Evolutionary conservation across 495 filamentous ascomycete genomes (phyloP).

Genomic region (Schizothecium vesticola): DNA sequence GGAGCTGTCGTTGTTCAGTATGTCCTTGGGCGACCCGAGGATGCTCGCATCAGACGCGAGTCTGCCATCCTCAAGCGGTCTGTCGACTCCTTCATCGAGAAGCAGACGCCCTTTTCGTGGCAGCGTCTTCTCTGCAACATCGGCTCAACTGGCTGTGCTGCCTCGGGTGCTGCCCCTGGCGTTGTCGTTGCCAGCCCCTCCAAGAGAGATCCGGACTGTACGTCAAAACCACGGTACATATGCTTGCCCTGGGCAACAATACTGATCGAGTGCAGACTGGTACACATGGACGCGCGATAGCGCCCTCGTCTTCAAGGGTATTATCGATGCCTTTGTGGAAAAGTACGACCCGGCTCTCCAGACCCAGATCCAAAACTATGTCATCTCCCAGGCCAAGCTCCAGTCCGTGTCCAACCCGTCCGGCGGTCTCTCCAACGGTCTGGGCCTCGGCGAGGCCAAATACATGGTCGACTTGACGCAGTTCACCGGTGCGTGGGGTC

Average conservation of each 20-base stretch:
- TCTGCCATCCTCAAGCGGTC: slow-evolving; percentile 38
- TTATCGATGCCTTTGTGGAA: slow-evolving; percentile 55
- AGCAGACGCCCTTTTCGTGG: slow-evolving; percentile 48
- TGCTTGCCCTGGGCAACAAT: background rate
- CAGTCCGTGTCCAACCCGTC: slow-evolving; percentile 59
- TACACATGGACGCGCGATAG: slow-evolving; percentile 72
- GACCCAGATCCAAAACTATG: slow-evolving; percentile 52
- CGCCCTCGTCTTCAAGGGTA: slow-evolving; percentile 55
- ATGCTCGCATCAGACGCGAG: slow-evolving; percentile 30
- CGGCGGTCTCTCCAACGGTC: slow-evolving; percentile 44
- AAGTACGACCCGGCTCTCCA: slow-evolving; percentile 49
- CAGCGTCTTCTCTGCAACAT: slow-evolving; percentile 56
- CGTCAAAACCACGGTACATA: slow-evolving; percentile 19
- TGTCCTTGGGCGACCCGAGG: slow-evolving; percentile 38
- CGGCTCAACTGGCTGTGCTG: slow-evolving; percentile 47
- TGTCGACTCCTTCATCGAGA: slow-evolving; percentile 52
- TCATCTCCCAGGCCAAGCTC: slow-evolving; percentile 53
- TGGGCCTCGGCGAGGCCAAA: slow-evolving; percentile 57
- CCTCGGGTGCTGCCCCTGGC: slow-evolving; percentile 43
- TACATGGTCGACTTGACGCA: slow-evolving; percentile 55
- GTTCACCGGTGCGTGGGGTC: slow-evolving; percentile 62
- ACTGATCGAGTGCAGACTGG: slow-evolving; percentile 36
- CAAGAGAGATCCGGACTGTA: slow-evolving; percentile 56
- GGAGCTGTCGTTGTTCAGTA: slow-evolving; percentile 45
- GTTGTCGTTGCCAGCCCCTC: slow-evolving; percentile 60